Conservation (phyloP, 139 green algal genomes). For the Raphidocelis subcapitata region DNA sequence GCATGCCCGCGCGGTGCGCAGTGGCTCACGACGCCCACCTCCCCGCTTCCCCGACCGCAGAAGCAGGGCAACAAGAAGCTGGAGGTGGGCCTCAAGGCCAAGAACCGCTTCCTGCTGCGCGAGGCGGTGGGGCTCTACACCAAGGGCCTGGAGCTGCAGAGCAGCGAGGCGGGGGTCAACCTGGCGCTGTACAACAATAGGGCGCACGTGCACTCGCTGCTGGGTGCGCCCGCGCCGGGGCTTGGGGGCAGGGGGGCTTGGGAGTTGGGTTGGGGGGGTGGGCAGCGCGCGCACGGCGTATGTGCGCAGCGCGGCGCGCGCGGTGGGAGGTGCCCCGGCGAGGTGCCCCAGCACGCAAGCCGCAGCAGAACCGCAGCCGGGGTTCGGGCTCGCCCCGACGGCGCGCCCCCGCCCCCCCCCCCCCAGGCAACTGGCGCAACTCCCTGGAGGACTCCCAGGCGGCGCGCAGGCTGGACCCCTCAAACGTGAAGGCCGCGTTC, state of each 20-base stretch:
- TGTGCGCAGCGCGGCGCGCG: too few species aligned
- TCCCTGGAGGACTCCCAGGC: conserved; percentile 61
- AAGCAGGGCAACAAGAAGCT: conserved; percentile 76
- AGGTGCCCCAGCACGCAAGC: too few species aligned
- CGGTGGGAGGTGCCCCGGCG: too few species aligned
- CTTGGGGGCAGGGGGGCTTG: neutral
- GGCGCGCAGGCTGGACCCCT: conserved; percentile 45
- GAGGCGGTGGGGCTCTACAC: conserved; percentile 76
- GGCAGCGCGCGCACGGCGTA: too few species aligned
- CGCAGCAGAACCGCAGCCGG: too few species aligned
- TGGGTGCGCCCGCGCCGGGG: too few species aligned
- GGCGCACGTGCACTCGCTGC: conserved; percentile 75
- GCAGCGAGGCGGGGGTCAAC: conserved; percentile 34
- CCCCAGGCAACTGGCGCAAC: conserved; percentile 72
- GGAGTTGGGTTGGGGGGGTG: too few species aligned
- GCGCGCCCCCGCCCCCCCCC: neutral
- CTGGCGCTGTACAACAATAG: conserved; percentile 69
- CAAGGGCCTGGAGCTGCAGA: conserved; percentile 53
- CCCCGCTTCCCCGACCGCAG: conserved; percentile 27
- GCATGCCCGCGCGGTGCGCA: too few species aligned
- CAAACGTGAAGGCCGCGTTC: conserved; percentile 72
- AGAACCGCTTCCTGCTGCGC: conserved; percentile 75
- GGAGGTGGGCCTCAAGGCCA: conserved; percentile 51
- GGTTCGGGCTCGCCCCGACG: too few species aligned
- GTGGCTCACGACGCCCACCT: too few species aligned